phyloP scores from a whole-genome alignment of 2,329 filamentous ascomycete species.

The Hymenoscyphus fructigenus region DNA sequence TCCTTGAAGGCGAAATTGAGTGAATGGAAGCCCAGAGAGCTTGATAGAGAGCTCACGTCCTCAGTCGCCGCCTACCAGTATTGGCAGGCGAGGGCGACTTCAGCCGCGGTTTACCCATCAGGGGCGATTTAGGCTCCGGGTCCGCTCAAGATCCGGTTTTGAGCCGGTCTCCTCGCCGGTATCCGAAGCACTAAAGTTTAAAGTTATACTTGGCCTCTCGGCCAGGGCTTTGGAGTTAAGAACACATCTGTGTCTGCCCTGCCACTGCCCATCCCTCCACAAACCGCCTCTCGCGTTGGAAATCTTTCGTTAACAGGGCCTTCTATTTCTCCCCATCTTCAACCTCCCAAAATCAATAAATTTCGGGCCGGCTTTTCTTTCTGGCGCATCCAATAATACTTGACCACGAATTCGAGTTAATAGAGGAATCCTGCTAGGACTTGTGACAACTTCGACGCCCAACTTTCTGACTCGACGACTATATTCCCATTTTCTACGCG shows the following conservation, averaged over 20 bases:
- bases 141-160: not conserved
- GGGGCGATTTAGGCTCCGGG: not conserved
- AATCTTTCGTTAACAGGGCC: not conserved
- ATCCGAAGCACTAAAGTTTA: constrained; percentile 7
- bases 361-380: not conserved
- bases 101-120: not conserved
- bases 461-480: not conserved
- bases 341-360: not conserved
- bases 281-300: not conserved
- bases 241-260: constrained; percentile 12
- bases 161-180: not conserved
- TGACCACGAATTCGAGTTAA: not conserved
- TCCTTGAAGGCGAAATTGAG: not conserved
- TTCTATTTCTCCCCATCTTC: not conserved
- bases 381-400: not conserved
- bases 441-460: not conserved
- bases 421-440: not conserved
- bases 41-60: not conserved
- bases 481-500: constrained; percentile 18
- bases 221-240: not conserved
- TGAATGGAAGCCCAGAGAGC: constrained; percentile 3
- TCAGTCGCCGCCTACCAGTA: not conserved
- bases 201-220: constrained; percentile 22
- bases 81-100: not conserved
- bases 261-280: constrained; percentile 7